phyloP scores from a whole-genome alignment of 1,139 yeast species.

The Debaryomyces singareniensis region DNA sequence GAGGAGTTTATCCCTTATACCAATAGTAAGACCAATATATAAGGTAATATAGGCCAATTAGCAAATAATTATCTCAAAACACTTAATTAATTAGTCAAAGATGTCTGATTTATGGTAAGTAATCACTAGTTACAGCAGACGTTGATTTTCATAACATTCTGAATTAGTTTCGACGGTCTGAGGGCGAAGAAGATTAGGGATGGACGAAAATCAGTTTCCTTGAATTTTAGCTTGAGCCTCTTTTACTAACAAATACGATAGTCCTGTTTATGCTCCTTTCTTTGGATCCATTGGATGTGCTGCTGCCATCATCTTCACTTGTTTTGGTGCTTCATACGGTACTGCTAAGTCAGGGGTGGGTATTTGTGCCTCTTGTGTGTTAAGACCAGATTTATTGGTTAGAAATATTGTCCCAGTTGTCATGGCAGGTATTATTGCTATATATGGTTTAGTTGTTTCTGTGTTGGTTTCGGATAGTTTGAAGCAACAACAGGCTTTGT shows the following conservation, averaged over 20 bases:
- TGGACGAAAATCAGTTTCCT: conserved; percentile 1
- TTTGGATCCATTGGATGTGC: conserved; percentile 99
- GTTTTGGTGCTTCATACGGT: conserved; percentile 99
- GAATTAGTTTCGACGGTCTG: not conserved
- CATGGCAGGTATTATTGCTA: conserved; percentile 99
- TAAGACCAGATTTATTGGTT: conserved; percentile 93
- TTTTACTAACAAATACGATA: conserved; percentile 19
- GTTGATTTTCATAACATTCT: too few species aligned
- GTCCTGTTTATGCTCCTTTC: conserved; percentile 87
- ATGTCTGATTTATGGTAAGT: conserved; percentile 59
- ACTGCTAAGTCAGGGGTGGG: conserved; percentile 99
- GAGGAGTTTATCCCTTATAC: not conserved
- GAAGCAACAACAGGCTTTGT: conserved; percentile 85
- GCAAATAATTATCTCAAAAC: not conserved
- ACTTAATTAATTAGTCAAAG: conserved; percentile 4
- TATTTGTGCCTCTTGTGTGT: conserved; percentile 96
- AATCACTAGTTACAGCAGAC: conserved; percentile 1
- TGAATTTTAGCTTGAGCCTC: too few species aligned
- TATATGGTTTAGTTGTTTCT: conserved; percentile 95
- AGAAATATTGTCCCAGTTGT: conserved; percentile 91
- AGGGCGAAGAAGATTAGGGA: not conserved
- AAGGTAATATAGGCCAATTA: not conserved
- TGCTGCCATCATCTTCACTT: conserved; percentile 96
- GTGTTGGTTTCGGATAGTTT: conserved; percentile 90
- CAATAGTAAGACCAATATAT: not conserved